Conservation (phyloP, 345 rosid genomes). For the Garcia nutans region DNA sequence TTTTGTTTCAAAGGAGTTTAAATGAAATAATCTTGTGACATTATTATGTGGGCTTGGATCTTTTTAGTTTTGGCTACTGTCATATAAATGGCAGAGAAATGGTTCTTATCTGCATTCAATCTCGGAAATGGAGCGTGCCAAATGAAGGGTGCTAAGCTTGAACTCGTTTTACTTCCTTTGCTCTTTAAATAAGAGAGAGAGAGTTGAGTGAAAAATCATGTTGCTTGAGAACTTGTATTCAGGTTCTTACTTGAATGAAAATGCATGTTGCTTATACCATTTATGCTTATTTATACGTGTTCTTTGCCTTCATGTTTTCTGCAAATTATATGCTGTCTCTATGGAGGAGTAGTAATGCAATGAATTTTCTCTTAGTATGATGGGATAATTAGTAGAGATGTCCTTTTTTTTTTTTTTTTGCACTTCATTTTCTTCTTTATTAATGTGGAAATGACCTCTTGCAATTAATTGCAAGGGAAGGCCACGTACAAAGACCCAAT, state of each 20-base stretch:
- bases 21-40: not conserved
- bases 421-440: not conserved
- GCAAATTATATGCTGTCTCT: not conserved
- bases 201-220: not conserved
- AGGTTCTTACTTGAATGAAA: not conserved
- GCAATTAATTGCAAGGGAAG: too few species aligned
- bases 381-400: not conserved
- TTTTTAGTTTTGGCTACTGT: not conserved
- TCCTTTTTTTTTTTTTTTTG: not conserved
- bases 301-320: constrained; percentile 1
- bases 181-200: not conserved
- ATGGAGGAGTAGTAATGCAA: not conserved
- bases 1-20: not conserved
- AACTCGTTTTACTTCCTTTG: not conserved
- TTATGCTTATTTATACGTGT: not conserved
- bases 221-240: not conserved
- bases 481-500: too few species aligned
- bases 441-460: too few species aligned
- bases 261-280: not conserved
- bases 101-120: not conserved
- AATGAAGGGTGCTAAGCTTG: not conserved
- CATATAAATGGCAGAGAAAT: not conserved
- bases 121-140: not conserved
- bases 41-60: not conserved
- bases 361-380: not conserved